Evolutionary conservation across 768 basidiomycete genomes (phyloP), one percentile per base, ranked within the genome.

Genomic region (Suillus tomentosus): DNA sequence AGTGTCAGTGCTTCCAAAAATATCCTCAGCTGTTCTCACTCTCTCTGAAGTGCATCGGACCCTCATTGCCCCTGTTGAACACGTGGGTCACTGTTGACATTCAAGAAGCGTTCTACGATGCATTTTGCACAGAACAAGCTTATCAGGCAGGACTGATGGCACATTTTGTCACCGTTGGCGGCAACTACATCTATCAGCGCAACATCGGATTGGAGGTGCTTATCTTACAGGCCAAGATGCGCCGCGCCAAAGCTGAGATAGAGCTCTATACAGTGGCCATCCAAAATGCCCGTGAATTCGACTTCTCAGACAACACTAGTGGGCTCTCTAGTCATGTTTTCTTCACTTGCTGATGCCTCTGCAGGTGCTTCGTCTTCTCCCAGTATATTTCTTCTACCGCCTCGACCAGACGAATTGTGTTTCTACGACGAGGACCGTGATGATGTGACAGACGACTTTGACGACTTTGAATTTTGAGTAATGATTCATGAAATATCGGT

Each of bases 91-190:
- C 53, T 9, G 5, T 9, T 4, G 17, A 53, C 5, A 9, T 53
- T 17, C 31, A 34, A 17, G 51, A 53, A 17, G 17, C 15, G 2
- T 34, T 53, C 31, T 17, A 9, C 9, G 1, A 11, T 14, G 51
- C 51, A 34, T 19, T 53, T 6, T 4, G 4, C 2, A 17, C 3
- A 34, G 51, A 53, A 17, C 31, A 19, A 31, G 51, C 15, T 9
- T 17, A 8, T 9, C 51, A 53, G 9, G 31, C 51, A 34, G 51
- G 10, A 1, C 10, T 47, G 3, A 22, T 48, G 22, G 2, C 13
- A 13, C 2, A 2, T 0, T 13, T 13, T 5, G 5, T 24, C 2
- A 5, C 22, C 3, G 13, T 6, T 1, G 22, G 11, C 5, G 0
- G 10, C n/a, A 47, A 47, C 9, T 9, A 11, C 3, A 3, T 5